A percentile compares a stretch with the other conserved stretches of the same genome.
These are phyloP conservation scores for Myotisia sp. DNA, from an alignment of 2,329 filamentous ascomycete genomes.

Conservation along the genomic window DNA sequence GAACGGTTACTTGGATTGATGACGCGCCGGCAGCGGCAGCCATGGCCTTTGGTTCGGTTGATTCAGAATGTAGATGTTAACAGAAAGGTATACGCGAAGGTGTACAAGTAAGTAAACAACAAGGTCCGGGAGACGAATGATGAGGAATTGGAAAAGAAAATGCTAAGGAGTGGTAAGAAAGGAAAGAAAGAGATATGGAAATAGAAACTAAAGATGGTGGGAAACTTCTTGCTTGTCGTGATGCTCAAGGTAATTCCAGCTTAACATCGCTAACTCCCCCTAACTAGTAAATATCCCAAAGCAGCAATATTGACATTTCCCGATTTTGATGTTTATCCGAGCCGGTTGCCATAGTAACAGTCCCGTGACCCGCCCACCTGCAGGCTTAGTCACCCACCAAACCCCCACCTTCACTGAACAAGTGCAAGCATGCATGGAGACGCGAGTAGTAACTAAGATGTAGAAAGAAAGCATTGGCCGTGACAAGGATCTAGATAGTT, in stretches of 20 bases:
- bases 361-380: too few species aligned
- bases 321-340: slow-evolving; percentile 9
- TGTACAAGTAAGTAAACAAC: slow-evolving; percentile 1
- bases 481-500: too few species aligned
- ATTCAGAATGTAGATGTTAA: not conserved
- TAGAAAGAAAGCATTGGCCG: too few species aligned
- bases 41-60: slow-evolving; percentile 19
- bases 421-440: too few species aligned
- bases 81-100: slow-evolving; percentile 1
- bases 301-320: slow-evolving; percentile 4
- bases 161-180: slow-evolving; percentile 4
- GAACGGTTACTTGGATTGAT: slow-evolving; percentile 40
- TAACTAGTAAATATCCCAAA: slow-evolving; percentile 1
- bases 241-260: not conserved
- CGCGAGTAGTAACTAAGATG: too few species aligned
- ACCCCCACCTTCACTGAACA: too few species aligned
- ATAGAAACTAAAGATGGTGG: not conserved
- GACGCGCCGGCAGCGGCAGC: slow-evolving; percentile 32
- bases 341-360: slow-evolving; percentile 12
- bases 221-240: not conserved
- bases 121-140: not conserved
- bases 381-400: too few species aligned
- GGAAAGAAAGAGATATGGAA: slow-evolving; percentile 4
- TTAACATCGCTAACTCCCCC: slow-evolving; percentile 1
- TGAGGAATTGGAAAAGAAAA: slow-evolving; percentile 1